Base-by-base conservation (phyloP, 306 rosid species). In the Glycine tomentella region DNA sequence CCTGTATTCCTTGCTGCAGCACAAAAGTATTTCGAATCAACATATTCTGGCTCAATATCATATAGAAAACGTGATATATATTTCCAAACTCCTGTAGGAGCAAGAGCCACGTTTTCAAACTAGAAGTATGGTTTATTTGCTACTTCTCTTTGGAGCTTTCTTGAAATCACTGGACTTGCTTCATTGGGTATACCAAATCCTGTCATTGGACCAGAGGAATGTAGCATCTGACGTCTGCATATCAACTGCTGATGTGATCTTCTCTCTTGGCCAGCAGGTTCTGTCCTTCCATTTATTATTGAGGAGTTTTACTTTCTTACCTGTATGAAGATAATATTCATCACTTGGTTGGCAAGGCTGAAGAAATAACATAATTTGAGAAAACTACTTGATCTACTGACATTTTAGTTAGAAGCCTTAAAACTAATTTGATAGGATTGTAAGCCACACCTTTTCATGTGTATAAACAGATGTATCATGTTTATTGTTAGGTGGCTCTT, bases 1-100 rank as follows among this genome's bases (percentile, higher is more conserved):
- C 95, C 97, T 74, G 95, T 86, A 88, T 92, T 70, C 76, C 97
- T 88, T 12, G 90, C 84, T 25, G 95, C 83, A 36, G 97, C 95
- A 69, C 90, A 88, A 59, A 92, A 92, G 64, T 68, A 89, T 51
- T 89, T 89, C 14, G 97, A 92, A 73, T 92, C 97, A 13, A 91
- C 95, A 81, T 91, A 91, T 62, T 92, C 95, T 0, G 95, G 95
- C 49, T 89, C 91, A 11, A 92, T 84, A 5, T 89, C 95, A 68
- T 84, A 91, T 0, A 90, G 77, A 72, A 92, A 92, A 36, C 92
- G 74, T 3, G 97, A 92, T 44, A 92, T 89, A 1, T 85, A 91
- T 63, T n/a, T 87, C 95, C 97, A 92, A 50, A 92, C 97, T 33
- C 97, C 97, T 82, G 83, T 89, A 0, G 97, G 97, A 76, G 97